Evolutionary conservation across 163 green algal genomes (phyloP).

Genomic region (Picocystis sp.): DNA sequence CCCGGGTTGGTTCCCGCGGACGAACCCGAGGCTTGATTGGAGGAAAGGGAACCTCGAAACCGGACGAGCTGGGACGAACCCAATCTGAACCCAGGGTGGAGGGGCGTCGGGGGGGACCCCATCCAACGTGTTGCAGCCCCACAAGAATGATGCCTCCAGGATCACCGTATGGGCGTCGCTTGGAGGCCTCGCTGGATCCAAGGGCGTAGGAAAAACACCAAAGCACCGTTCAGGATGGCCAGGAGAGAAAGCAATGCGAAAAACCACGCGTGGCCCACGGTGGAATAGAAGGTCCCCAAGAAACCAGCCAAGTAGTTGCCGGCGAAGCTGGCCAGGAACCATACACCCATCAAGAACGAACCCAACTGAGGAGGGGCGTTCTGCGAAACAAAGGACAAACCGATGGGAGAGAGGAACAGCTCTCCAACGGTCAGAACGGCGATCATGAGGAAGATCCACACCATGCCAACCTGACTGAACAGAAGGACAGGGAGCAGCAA

Average conservation of each 20-base stretch:
- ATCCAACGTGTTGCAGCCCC: no score
- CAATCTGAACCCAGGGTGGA: no score
- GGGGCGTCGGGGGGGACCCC: no score
- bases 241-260: slow-evolving; percentile 12
- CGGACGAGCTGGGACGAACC: no score
- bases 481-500: slow-evolving; percentile 4
- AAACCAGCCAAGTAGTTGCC: slow-evolving; percentile 14
- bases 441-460: slow-evolving; percentile 4
- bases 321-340: slow-evolving; percentile 13
- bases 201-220: slow-evolving; percentile 7
- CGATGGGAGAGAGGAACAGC: slow-evolving; percentile 18
- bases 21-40: no score
- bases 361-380: slow-evolving; percentile 8
- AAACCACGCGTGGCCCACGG: slow-evolving; percentile 4
- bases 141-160: no score
- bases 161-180: no score
- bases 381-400: slow-evolving; percentile 10
- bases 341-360: slow-evolving; percentile 10
- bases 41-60: no score
- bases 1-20: no score
- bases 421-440: slow-evolving; percentile 12
- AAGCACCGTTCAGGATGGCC: slow-evolving; percentile 3
- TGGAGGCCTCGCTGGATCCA: not conserved
- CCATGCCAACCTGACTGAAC: not conserved
- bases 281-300: slow-evolving; percentile 12